Evolutionary conservation across 176 grass and related monocot genomes (phyloP).

Genomic region (Triticum monococcum): DNA sequence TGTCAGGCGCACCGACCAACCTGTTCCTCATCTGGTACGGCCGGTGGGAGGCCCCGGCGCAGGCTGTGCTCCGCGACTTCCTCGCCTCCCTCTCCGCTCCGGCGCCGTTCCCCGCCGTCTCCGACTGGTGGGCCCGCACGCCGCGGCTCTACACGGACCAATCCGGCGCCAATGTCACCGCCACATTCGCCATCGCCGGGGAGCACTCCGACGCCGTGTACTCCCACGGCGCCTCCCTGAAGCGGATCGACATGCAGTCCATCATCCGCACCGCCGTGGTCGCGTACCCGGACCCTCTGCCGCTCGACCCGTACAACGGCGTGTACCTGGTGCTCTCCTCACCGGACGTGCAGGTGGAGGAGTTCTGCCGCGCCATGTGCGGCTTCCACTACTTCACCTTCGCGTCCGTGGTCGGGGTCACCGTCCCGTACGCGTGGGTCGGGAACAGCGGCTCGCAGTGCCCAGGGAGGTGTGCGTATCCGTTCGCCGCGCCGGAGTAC

Average conservation of each 20-base stretch:
- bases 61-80: slow-evolving; percentile 79
- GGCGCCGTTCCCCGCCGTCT: slow-evolving; percentile 53
- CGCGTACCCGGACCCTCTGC: slow-evolving; percentile 46
- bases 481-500: slow-evolving; percentile 58
- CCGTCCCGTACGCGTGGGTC: slow-evolving; percentile 81
- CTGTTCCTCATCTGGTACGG: slow-evolving; percentile 96
- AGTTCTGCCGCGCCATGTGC: slow-evolving; percentile 85
- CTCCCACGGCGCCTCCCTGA: slow-evolving; percentile 67
- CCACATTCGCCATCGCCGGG: slow-evolving; percentile 40
- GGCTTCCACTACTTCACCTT: slow-evolving; percentile 96
- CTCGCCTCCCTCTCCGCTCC: slow-evolving; percentile 58
- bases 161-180: slow-evolving; percentile 64
- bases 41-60: slow-evolving; percentile 49
- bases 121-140: slow-evolving; percentile 74
- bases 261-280: slow-evolving; percentile 61
- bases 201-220: slow-evolving; percentile 57
- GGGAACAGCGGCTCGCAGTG: slow-evolving; percentile 82
- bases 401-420: slow-evolving; percentile 64
- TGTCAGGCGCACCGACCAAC: slow-evolving; percentile 51
- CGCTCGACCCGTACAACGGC: slow-evolving; percentile 64
- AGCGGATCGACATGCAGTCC: slow-evolving; percentile 67
- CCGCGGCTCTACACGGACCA: slow-evolving; percentile 73
- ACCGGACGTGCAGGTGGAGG: slow-evolving; percentile 69
- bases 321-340: slow-evolving; percentile 88
- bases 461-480: slow-evolving; percentile 72